These are phyloP conservation scores for Ustilago loliicola DNA, from an alignment of 1,284 basidiomycete species.

Conservation along the genomic window DNA sequence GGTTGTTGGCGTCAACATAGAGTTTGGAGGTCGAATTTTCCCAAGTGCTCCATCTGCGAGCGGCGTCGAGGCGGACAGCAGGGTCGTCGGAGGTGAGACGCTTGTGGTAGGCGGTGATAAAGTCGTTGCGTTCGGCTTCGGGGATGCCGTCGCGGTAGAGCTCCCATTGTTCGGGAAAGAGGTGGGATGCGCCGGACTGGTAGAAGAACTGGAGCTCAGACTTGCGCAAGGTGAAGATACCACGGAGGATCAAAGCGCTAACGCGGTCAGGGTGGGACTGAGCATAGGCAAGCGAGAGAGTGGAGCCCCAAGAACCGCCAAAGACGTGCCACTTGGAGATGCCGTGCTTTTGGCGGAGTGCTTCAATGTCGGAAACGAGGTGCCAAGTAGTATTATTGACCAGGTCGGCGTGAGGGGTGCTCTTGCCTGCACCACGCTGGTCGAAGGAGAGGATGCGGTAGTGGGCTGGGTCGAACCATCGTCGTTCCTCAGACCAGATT, in stretches of 20 bases:
- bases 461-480: constrained; percentile 67
- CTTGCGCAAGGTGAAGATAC: constrained; percentile 87
- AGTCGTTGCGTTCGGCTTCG: constrained; percentile 80
- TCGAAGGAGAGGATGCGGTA: constrained; percentile 72
- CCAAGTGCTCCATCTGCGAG: constrained; percentile 79
- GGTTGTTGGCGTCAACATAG: constrained; percentile 58
- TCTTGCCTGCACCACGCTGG: constrained; percentile 80
- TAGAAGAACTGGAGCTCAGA: constrained; percentile 92
- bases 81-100: constrained; percentile 84
- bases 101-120: constrained; percentile 84
- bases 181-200: constrained; percentile 77
- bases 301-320: constrained; percentile 80
- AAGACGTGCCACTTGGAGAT: constrained; percentile 67
- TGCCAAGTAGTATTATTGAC: constrained; percentile 96
- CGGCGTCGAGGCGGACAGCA: constrained; percentile 78
- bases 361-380: constrained; percentile 89
- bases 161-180: constrained; percentile 68
- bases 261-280: constrained; percentile 86
- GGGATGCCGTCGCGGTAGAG: constrained; percentile 84
- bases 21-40: constrained; percentile 66
- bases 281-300: constrained; percentile 85
- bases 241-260: constrained; percentile 84
- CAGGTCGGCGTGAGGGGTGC: constrained; percentile 82
- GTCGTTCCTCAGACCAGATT: constrained; percentile 52
- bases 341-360: constrained; percentile 79